Evolutionary conservation across 305 asterid species (phyloP).

Genomic region (Caryopteris hybrid): DNA sequence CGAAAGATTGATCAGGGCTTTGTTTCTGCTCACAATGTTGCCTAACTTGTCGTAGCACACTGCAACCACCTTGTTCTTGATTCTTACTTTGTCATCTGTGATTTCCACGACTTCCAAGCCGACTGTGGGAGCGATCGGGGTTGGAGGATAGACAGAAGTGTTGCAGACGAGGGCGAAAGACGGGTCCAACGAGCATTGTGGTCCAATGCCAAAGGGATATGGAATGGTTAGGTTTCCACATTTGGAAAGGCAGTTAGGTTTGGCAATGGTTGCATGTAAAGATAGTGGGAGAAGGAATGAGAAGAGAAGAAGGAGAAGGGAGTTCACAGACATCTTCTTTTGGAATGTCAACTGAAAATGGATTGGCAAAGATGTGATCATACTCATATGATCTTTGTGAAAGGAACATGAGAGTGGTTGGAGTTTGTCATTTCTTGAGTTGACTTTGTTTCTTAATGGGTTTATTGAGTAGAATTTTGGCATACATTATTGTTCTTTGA

Average conservation of each 20-base stretch:
- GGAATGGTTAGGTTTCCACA: slow-evolving; percentile 53
- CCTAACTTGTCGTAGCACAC: slow-evolving; percentile 28
- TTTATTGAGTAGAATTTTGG: background rate
- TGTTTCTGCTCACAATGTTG: background rate
- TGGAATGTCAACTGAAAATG: background rate
- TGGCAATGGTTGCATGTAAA: slow-evolving; percentile 20
- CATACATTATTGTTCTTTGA: background rate
- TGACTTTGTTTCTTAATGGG: background rate
- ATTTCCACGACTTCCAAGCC: slow-evolving; percentile 21
- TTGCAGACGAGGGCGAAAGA: slow-evolving; percentile 38
- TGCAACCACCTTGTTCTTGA: slow-evolving; percentile 27
- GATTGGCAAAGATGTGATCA: background rate
- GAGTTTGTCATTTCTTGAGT: background rate
- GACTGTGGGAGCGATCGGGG: slow-evolving; percentile 5
- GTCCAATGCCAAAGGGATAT: slow-evolving; percentile 54
- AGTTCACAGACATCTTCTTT: background rate
- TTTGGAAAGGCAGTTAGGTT: slow-evolving; percentile 34
- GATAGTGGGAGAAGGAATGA: background rate
- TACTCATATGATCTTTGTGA: background rate
- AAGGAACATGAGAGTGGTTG: no score
- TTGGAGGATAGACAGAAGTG: slow-evolving; percentile 30
- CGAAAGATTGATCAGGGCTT: background rate
- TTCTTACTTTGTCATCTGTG: slow-evolving; percentile 7
- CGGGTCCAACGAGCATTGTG: slow-evolving; percentile 26
- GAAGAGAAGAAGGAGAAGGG: background rate